A percentile compares a stretch with the other conserved stretches of the same genome.
These are phyloP conservation scores for Xylaria polymorpha DNA, from an alignment of 2,329 filamentous ascomycete genomes.

Conservation along the genomic window DNA sequence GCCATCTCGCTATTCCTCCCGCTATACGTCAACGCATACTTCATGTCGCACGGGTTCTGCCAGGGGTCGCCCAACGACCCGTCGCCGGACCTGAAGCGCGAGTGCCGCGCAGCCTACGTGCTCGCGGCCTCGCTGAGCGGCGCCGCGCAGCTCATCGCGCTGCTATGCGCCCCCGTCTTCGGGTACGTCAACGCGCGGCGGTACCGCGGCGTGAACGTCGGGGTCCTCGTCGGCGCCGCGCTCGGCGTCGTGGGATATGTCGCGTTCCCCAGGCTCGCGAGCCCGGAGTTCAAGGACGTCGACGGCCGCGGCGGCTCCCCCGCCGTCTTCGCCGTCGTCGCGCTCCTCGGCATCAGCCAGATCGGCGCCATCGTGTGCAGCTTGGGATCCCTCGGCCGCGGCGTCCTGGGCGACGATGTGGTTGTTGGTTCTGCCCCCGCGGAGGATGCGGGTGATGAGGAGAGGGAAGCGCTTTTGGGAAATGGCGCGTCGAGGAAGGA, in stretches of 20 bases:
- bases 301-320: conserved; percentile 74
- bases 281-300: conserved; percentile 76
- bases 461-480: conserved; percentile 52
- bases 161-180: conserved; percentile 87
- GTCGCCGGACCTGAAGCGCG: conserved; percentile 80
- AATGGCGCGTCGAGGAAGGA: conserved; percentile 39
- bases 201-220: conserved; percentile 71
- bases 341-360: conserved; percentile 88
- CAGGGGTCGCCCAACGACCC: conserved; percentile 71
- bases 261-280: conserved; percentile 78
- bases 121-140: conserved; percentile 89
- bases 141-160: conserved; percentile 85
- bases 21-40: conserved; percentile 91
- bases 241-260: conserved; percentile 83
- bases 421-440: conserved; percentile 32
- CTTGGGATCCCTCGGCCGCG: conserved; percentile 85
- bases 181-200: conserved; percentile 66
- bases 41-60: conserved; percentile 84
- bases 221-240: conserved; percentile 76
- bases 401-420: conserved; percentile 71
- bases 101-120: conserved; percentile 88
- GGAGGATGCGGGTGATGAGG: conserved; percentile 23
- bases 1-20: conserved; percentile 96
- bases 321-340: conserved; percentile 79
- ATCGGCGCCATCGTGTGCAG: conserved; percentile 97